Percentiles rank a stretch among this genome's conserved stretches.
phyloP scores from a whole-genome alignment of 352 stramenopile species.

The Paralagenidium karlingii region DNA sequence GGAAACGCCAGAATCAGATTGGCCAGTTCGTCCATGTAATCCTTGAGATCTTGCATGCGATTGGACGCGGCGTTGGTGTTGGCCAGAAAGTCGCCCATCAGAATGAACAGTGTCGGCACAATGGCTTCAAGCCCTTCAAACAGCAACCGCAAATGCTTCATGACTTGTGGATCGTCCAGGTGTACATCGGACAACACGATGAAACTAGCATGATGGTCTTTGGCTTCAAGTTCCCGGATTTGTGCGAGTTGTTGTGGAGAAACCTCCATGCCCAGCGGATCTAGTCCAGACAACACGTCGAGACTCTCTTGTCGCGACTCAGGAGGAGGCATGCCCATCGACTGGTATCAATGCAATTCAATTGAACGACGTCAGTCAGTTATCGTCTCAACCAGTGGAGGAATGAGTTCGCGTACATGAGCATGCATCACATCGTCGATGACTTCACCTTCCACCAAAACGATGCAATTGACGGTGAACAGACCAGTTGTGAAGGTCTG shows the following conservation, averaged over 20 bases:
- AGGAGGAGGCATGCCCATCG: conserved; percentile 83
- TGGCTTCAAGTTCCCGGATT: conserved; percentile 64
- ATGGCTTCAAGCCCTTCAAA: conserved; percentile 81
- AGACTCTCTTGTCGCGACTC: conserved; percentile 75
- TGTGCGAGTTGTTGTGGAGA: conserved; percentile 66
- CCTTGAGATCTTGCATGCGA: conserved; percentile 65
- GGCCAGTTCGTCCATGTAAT: conserved; percentile 83
- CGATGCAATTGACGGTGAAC: conserved; percentile 88
- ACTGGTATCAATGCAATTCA: conserved; percentile 16
- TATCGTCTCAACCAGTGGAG: neutral
- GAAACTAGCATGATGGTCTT: conserved; percentile 82
- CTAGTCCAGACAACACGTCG: conserved; percentile 51
- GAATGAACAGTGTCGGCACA: conserved; percentile 76
- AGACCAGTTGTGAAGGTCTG: conserved; percentile 75
- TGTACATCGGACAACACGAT: conserved; percentile 91
- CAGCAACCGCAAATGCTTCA: conserved; percentile 82
- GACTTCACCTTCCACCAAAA: conserved; percentile 90
- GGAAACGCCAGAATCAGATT: conserved; percentile 84
- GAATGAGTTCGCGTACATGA: conserved; percentile 29
- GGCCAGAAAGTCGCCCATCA: conserved; percentile 92
- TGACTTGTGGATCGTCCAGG: conserved; percentile 85
- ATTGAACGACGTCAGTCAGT: too few species aligned
- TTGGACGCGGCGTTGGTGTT: conserved; percentile 34
- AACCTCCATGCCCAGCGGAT: conserved; percentile 75
- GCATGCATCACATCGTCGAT: conserved; percentile 86